phyloP scores from a whole-genome alignment of 805 yeast species.

The Millerago galiae region DNA sequence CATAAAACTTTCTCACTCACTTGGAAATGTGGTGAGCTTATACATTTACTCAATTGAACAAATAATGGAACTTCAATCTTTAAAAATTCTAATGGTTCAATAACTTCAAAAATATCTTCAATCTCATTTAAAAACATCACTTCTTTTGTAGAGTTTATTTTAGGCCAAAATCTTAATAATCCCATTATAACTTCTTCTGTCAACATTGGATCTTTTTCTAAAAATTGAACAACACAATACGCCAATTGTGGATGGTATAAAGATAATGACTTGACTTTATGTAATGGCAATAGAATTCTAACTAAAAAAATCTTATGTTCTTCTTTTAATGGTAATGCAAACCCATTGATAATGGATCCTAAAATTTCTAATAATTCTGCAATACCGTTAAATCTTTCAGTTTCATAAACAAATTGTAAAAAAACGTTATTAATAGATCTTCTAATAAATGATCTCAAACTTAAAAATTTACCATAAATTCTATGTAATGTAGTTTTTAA shows the following conservation, averaged over 20 bases:
- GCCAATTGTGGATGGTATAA: slow-evolving; percentile 96
- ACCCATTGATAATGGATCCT: slow-evolving; percentile 95
- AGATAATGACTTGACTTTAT: slow-evolving; percentile 82
- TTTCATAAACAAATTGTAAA: slow-evolving; percentile 88
- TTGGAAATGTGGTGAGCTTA: slow-evolving; percentile 93
- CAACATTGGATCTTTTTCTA: slow-evolving; percentile 86
- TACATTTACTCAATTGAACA: slow-evolving; percentile 90
- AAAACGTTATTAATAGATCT: slow-evolving; percentile 89
- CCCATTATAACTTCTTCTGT: slow-evolving; percentile 98
- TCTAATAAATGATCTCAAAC: slow-evolving; percentile 84
- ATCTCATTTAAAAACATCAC: slow-evolving; percentile 93
- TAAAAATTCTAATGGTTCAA: slow-evolving; percentile 87
- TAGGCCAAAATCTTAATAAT: slow-evolving; percentile 91
- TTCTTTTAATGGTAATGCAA: slow-evolving; percentile 94
- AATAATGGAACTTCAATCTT: slow-evolving; percentile 90
- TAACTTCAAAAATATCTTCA: slow-evolving; percentile 94
- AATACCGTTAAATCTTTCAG: slow-evolving; percentile 92
- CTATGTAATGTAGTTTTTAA: slow-evolving; percentile 92
- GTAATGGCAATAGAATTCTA: slow-evolving; percentile 84
- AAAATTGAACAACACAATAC: slow-evolving; percentile 92
- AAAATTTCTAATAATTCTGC: slow-evolving; percentile 91
- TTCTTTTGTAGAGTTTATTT: slow-evolving; percentile 89
- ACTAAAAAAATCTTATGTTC: slow-evolving; percentile 90
- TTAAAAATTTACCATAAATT: slow-evolving; percentile 90
- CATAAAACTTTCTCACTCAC: slow-evolving; percentile 92